Evolutionary conservation across 768 basidiomycete species (phyloP), one percentile per base, ranked within the genome.

Genomic region (Myochromella boudieri): DNA sequence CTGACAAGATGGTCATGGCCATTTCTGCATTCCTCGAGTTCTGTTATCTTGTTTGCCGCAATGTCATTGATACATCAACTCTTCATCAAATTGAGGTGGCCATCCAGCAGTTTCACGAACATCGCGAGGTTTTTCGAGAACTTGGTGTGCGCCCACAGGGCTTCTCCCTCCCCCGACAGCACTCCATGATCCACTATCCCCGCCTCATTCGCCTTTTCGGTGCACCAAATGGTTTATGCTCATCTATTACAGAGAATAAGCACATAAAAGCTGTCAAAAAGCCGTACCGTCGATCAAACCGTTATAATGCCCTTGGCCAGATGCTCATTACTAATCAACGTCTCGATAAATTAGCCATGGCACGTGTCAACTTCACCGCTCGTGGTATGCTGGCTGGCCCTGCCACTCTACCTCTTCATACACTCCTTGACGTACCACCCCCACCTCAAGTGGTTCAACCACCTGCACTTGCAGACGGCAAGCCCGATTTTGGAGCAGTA

Each of bases 231-330:
- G 65, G 70, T 0, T 59, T 71, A 1, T 70, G 68, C 36, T 66
- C 60, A 0, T 71, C 63, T 0, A 71, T 69, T 10, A 71, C 62
- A 0, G 68, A 72, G n/a, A n/a, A n/a, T n/a, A n/a, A n/a, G n/a
- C n/a, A n/a, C n/a, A n/a, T n/a, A n/a, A n/a, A n/a, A n/a, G 18
- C 63, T 3, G 64, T 72, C 3, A 71, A 71, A 41, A 33, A 67
- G 28, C 69, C 66, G 1, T 71, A 61, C 41, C 43, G 54, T 1
- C 46, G 49, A 0, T 68, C 66, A 0, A 70, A 55, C 42, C 15
- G 44, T n/a, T n/a, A n/a, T n/a, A n/a, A n/a, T n/a, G n/a, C n/a
- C n/a, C n/a, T n/a, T n/a, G n/a, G n/a, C n/a, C 65, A 70, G 29
- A 71, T 71, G 52, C 60, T 69, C 0, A 15, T 59, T 0, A 63